These are phyloP conservation scores for Thermochaetoides thermophila DNA, from an alignment of 495 filamentous ascomycete genomes.

Conservation along the genomic window DNA sequence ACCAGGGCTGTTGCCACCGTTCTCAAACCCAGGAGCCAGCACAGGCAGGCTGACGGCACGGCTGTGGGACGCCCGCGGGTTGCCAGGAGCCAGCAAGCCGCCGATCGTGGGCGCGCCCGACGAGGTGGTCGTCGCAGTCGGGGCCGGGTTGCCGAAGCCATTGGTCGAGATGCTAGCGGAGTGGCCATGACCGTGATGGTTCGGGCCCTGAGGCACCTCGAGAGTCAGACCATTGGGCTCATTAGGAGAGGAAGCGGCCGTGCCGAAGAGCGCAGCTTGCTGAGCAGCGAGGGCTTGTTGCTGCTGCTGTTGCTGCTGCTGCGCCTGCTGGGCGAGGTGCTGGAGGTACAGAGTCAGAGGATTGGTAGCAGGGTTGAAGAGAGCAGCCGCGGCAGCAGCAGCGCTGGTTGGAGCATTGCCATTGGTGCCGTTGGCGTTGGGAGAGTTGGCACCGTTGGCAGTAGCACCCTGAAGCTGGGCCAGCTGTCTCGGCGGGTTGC, in stretches of 20 bases:
- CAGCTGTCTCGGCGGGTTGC: conserved; percentile 82
- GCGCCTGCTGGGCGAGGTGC: conserved; percentile 67
- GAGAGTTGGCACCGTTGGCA: conserved; percentile 49
- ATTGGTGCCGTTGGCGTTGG: conserved; percentile 40
- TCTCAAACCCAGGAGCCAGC: conserved; percentile 37
- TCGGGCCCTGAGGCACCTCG: conserved; percentile 38
- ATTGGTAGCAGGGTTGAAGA: conserved; percentile 74
- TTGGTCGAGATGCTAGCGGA: conserved; percentile 47
- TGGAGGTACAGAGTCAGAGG: conserved; percentile 88
- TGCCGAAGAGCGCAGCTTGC: conserved; percentile 46
- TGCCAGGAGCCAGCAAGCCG: conserved; percentile 61
- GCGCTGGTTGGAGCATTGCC: conserved; percentile 37
- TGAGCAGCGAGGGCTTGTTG: conserved; percentile 45
- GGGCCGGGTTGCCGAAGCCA: conserved; percentile 33
- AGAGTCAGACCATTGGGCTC: conserved; percentile 24
- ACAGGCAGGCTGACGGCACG: conserved; percentile 74
- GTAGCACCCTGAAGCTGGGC: conserved; percentile 39
- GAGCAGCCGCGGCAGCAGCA: conserved; percentile 33
- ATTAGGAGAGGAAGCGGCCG: conserved; percentile 40
- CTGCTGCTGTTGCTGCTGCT: conserved; percentile 59
- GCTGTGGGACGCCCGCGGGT: conserved; percentile 54
- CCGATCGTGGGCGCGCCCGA: conserved; percentile 53
- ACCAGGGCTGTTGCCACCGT: conserved; percentile 32
- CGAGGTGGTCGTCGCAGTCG: conserved; percentile 17
- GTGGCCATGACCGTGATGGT: conserved; percentile 41